These are phyloP conservation scores for Pestalotiopsis sp. DNA, from an alignment of 2,329 filamentous ascomycete genomes.

Conservation along the genomic window DNA sequence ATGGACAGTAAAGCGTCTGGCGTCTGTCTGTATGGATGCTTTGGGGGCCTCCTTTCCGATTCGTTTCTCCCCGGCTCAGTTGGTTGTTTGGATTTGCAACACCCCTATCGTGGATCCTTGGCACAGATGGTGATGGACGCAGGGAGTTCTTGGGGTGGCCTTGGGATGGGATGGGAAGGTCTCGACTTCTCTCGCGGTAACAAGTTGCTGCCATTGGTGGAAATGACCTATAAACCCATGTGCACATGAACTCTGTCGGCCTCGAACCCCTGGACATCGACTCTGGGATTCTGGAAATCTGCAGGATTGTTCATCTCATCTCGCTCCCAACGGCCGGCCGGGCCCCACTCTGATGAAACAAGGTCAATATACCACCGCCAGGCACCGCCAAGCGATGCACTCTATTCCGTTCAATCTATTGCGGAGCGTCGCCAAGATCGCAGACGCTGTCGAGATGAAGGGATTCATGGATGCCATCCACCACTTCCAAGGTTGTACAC, in stretches of 20 bases:
- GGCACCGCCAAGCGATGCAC: neutral
- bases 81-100: neutral
- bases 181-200: neutral
- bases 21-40: neutral
- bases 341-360: slow-evolving; percentile 4
- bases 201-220: slow-evolving; percentile 3
- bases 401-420: slow-evolving; percentile 4
- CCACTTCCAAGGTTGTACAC: slow-evolving; percentile 3
- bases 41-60: neutral
- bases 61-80: too few relatives aligned
- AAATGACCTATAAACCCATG: neutral
- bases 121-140: neutral
- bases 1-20: neutral
- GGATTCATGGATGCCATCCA: neutral
- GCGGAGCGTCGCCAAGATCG: slow-evolving; percentile 4
- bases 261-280: neutral
- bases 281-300: neutral
- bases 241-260: neutral
- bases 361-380: neutral
- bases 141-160: neutral
- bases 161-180: neutral
- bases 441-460: slow-evolving; percentile 1
- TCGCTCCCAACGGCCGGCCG: neutral
- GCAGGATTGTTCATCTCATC: slow-evolving; percentile 3
- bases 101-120: slow-evolving; percentile 7